A percentile compares a stretch with the other conserved stretches of the same genome.
Evolutionary conservation across 352 stramenopile species (phyloP).

Genomic region (Phytophthora pistaciae): DNA sequence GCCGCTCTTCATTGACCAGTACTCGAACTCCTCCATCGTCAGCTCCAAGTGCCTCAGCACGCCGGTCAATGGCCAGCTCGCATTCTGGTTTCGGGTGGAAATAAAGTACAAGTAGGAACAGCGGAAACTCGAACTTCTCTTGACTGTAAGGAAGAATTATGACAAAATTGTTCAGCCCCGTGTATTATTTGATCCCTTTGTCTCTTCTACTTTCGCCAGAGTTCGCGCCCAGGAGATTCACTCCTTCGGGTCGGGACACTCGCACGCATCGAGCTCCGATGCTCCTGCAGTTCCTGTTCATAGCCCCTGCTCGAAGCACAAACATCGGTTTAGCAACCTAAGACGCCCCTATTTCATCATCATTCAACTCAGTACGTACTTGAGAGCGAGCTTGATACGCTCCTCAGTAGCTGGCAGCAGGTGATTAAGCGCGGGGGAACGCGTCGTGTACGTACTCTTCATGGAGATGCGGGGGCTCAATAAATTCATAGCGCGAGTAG

Average conservation of each 20-base stretch:
- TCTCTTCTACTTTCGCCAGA: conserved; percentile 21
- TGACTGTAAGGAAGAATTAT: conserved; percentile 13
- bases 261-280: conserved; percentile 19
- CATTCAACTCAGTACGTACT: conserved; percentile 37
- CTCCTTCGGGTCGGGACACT: conserved; percentile 4
- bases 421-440: conserved; percentile 71
- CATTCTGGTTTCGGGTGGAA: conserved; percentile 44
- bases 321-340: conserved; percentile 5
- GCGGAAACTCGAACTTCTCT: conserved; percentile 2
- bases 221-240: conserved; percentile 16
- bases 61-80: conserved; percentile 26
- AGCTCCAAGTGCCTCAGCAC: conserved; percentile 13
- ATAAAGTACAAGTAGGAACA: neutral
- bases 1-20: conserved; percentile 34
- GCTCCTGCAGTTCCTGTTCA: conserved; percentile 49
- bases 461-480: conserved; percentile 65
- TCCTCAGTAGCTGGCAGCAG: conserved; percentile 69
- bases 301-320: conserved; percentile 41
- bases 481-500: conserved; percentile 18
- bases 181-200: too few species aligned
- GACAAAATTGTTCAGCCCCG: too few species aligned
- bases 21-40: conserved; percentile 31
- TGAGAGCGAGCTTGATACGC: conserved; percentile 59
- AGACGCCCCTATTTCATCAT: neutral
- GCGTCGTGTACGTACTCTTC: conserved; percentile 67